These are phyloP conservation scores for Beauveria australis DNA, from an alignment of 2,329 filamentous ascomycete genomes.

Conservation along the genomic window DNA sequence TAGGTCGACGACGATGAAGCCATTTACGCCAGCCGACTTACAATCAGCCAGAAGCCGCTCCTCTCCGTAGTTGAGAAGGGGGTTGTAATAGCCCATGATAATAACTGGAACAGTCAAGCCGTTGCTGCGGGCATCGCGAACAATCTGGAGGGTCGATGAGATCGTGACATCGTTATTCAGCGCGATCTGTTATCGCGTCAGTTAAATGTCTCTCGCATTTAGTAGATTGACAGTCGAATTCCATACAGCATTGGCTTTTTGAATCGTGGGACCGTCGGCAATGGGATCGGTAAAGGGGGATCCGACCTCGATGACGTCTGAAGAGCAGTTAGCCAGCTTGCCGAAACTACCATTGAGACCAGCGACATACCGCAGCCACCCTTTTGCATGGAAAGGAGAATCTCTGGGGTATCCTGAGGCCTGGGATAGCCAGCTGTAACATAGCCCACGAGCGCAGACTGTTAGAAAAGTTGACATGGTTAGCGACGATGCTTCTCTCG, in stretches of 20 bases:
- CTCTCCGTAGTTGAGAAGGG: slow-evolving; percentile 87
- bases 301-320: slow-evolving; percentile 88
- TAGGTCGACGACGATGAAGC: slow-evolving; percentile 93
- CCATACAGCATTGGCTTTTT: slow-evolving; percentile 79
- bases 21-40: slow-evolving; percentile 77
- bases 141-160: slow-evolving; percentile 69
- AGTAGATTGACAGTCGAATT: neutral
- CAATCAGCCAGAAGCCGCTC: slow-evolving; percentile 80
- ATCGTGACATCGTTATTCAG: slow-evolving; percentile 85
- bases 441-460: slow-evolving; percentile 88
- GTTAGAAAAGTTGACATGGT: slow-evolving; percentile 17
- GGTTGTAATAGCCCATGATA: slow-evolving; percentile 99
- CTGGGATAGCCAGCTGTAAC: slow-evolving; percentile 90
- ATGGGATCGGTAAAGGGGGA: slow-evolving; percentile 97
- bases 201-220: neutral
- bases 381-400: slow-evolving; percentile 82
- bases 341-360: neutral
- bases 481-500: slow-evolving; percentile 10
- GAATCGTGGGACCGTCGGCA: slow-evolving; percentile 93
- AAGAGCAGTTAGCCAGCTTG: slow-evolving; percentile 1
- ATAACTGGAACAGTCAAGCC: slow-evolving; percentile 78
- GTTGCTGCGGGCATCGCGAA: slow-evolving; percentile 66
- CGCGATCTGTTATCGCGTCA: slow-evolving; percentile 41
- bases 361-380: slow-evolving; percentile 71
- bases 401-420: slow-evolving; percentile 70